Base-by-base conservation (phyloP, 1,284 basidiomycete genomes). In the Ganoderma meredithae region DNA sequence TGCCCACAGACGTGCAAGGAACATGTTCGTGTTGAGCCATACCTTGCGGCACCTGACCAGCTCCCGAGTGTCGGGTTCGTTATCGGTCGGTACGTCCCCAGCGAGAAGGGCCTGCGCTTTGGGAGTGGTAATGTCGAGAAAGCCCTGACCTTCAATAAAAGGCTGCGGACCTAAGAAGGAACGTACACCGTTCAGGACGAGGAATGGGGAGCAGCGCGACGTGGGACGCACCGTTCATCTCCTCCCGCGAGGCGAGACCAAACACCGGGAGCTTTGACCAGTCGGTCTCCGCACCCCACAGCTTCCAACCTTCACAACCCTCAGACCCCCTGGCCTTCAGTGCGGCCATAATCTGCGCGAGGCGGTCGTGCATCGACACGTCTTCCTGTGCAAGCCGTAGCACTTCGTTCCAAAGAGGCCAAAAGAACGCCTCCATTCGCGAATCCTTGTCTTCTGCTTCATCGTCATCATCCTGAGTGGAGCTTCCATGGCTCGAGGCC, bases 251-350 rank as follows among this genome's bases (percentile, higher is more conserved):
- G 9, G 36, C 52, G 12, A 65, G 49, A 22, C 69, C 44, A 44
- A 70, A 72, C 10, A 72, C 3, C 9, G 66, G 56, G n/a, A 72
- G 64, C 12, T 67, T 13, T 7, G 60, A 62, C 72, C 72, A 72
- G 40, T 49, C 19, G 13, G 68, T 55, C 9, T 47, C 27, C 2
- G 17, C 8, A 0, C 67, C 60, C 72, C 72, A 73, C 15, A 73
- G 39, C 1, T 12, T 40, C 72, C 69, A 72, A 5, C 58, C 65
- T 6, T 65, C 64, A 13, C 64, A 67, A 3, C 69, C 70, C 8
- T 66, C 56, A 8, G 60, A 59, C 0, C 64, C 69, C 13, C 62
- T 63, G 17, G 53, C 63, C 44, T 68, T 63, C 27, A 73, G 31
- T 2, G 65, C 69, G 13, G 27, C 40, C 9, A 71, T 63, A 22